Conservation (phyloP, 2,329 filamentous ascomycete species). For the Sarocladiaceae sp. region DNA sequence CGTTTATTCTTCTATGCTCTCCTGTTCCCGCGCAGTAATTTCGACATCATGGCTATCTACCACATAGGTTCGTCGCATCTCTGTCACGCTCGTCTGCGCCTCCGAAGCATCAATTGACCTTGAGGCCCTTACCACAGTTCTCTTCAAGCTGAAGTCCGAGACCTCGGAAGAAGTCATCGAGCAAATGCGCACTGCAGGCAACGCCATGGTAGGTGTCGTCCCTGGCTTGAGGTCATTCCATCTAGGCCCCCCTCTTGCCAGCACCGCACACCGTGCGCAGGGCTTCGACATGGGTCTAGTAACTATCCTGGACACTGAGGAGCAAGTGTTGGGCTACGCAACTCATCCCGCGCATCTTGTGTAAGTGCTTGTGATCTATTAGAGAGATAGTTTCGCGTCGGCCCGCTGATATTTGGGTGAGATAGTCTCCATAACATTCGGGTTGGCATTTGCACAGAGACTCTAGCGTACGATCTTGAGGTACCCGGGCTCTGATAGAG, state of each 20-base stretch:
- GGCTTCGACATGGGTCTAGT: constrained; percentile 16
- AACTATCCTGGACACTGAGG: constrained; percentile 16
- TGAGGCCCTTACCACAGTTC: constrained; percentile 1
- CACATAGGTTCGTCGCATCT: too few species aligned
- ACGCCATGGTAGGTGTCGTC: constrained; percentile 1
- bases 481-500: too few species aligned
- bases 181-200: background rate
- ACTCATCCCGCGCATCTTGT: constrained; percentile 15
- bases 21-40: too few species aligned
- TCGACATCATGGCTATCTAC: too few species aligned
- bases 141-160: constrained; percentile 15
- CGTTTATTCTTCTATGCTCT: too few species aligned
- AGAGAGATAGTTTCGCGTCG: too few species aligned
- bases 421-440: constrained; percentile 12
- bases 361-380: background rate
- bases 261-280: constrained; percentile 13
- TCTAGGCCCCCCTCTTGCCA: constrained; percentile 12
- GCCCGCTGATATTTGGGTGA: background rate
- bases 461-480: constrained; percentile 14
- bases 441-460: constrained; percentile 12
- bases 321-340: constrained; percentile 15
- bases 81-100: too few species aligned
- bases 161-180: background rate
- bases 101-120: too few species aligned
- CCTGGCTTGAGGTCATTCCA: background rate